Evolutionary conservation across 2,329 filamentous ascomycete species (phyloP), one percentile per base, ranked within the genome.

Genomic region (Arthrinium phaeospermum): DNA sequence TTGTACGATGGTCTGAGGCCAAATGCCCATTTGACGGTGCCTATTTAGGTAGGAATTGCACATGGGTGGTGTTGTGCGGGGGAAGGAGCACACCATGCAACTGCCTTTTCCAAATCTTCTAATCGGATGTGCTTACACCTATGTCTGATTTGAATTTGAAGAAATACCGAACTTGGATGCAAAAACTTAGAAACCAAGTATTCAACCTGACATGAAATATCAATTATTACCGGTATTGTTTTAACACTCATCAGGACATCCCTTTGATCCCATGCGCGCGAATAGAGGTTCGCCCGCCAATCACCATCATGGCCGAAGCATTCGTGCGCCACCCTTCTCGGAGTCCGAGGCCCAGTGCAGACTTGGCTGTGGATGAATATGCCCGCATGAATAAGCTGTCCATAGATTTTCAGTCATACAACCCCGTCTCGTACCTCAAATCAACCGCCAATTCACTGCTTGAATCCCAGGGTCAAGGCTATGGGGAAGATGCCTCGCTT

Each of bases 321-420:
- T 12, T 12, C 34, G 34, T 64, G 57, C 57, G n/a, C 13, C 22
- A 41, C 13, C 22, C 57, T 1, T 34, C 34, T 13, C 14, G 34
- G 34, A n/a, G 19, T 64, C 34, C 34, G 7, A 64, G 34, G 2
- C 30, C 57, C 8, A 22, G 12, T 8, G 12, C n/a, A 19, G 24
- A 70, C 61, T 70, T 70, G 71, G 14, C 72, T 47, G 30, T 72
- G 71, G 77, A 78, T 53, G 75, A 77, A 67, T 80, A 79, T 72
- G 79, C 78, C 22, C 77, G 77, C 22, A 67, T 69, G 14, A 79
- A 79, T 37, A 70, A 68, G 57, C 57, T 80, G 51, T 74, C 78
- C 24, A 64, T 77, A 27, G 75, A 80, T 19, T 67, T 73, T n/a
- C 47, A 75, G n/a, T 70, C 75, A 41, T 73, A 75, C 16, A 72